Evolutionary conservation across 202 grass and related monocot genomes (phyloP).

Genomic region (Elaeis oleifera): DNA sequence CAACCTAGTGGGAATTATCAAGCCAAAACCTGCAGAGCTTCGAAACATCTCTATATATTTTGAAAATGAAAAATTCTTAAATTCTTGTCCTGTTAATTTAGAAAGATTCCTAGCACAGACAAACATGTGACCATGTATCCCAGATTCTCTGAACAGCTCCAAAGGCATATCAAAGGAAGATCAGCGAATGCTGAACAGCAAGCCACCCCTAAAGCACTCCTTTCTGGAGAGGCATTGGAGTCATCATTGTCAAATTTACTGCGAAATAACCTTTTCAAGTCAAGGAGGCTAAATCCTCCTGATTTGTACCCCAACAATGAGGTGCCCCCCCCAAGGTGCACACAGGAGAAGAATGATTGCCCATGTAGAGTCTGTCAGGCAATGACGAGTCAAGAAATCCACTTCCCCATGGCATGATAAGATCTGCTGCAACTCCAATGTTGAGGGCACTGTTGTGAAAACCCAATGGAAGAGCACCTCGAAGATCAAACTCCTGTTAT

Average conservation of each 20-base stretch:
- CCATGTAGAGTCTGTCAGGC: constrained; percentile 71
- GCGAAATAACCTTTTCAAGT: constrained; percentile 41
- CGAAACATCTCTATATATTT: constrained; percentile 45
- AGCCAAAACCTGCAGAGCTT: constrained; percentile 61
- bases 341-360: constrained; percentile 56
- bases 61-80: constrained; percentile 38
- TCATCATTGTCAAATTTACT: constrained; percentile 33
- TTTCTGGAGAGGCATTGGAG: constrained; percentile 23
- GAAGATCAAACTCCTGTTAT: constrained; percentile 71
- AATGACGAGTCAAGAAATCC: constrained; percentile 52
- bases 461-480: constrained; percentile 51
- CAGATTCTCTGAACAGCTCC: constrained; percentile 68
- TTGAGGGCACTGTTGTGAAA: constrained; percentile 71
- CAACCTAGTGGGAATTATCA: constrained; percentile 60
- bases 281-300: constrained; percentile 83
- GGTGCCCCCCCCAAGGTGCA: constrained; percentile 48
- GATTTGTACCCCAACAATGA: constrained; percentile 65
- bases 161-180: constrained; percentile 83
- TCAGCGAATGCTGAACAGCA: constrained; percentile 84
- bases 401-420: constrained; percentile 41
- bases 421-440: constrained; percentile 51
- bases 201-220: constrained; percentile 78
- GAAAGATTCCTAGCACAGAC: constrained; percentile 58
- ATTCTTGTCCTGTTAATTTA: constrained; percentile 45
- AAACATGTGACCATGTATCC: constrained; percentile 85